Evolutionary conservation across 2,329 filamentous ascomycete species (phyloP).

Genomic region (Pseudocercospora fijiensis): DNA sequence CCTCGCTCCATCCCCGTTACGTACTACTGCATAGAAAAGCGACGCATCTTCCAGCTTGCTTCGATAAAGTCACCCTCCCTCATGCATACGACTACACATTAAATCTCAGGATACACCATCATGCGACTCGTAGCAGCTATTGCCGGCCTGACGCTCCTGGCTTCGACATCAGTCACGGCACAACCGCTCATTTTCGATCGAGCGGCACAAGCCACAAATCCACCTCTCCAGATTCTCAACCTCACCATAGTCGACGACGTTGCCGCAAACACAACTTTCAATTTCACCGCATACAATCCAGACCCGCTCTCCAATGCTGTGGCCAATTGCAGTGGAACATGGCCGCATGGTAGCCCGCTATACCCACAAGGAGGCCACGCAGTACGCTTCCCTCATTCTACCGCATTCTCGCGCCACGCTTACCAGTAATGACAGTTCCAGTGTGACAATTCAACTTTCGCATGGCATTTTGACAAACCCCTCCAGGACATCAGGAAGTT

Average conservation of each 20-base stretch:
- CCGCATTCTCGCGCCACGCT: neutral
- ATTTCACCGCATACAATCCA: conserved; percentile 34
- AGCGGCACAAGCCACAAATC: conserved; percentile 17
- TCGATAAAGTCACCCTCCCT: neutral
- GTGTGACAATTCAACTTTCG: conserved; percentile 29
- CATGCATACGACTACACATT: neutral
- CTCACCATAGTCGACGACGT: conserved; percentile 22
- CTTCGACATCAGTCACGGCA: conserved; percentile 6
- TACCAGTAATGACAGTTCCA: conserved; percentile 10
- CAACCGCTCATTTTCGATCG: conserved; percentile 1
- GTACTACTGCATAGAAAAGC: conserved; percentile 1
- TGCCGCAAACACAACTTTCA: conserved; percentile 28
- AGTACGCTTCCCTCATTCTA: neutral
- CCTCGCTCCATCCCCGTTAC: neutral
- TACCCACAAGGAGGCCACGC: conserved; percentile 23
- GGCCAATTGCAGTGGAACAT: conserved; percentile 28
- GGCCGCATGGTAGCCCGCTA: conserved; percentile 24
- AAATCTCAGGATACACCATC: neutral
- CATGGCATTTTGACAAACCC: conserved; percentile 30
- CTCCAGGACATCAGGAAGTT: conserved; percentile 24
- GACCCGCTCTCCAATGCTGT: conserved; percentile 32
- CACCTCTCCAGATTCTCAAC: conserved; percentile 26
- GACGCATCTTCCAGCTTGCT: neutral
- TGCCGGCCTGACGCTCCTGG: conserved; percentile 8
- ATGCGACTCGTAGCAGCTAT: conserved; percentile 12